phyloP scores from a whole-genome alignment of 78 protist species.

The Dictyostelium purpureum region DNA sequence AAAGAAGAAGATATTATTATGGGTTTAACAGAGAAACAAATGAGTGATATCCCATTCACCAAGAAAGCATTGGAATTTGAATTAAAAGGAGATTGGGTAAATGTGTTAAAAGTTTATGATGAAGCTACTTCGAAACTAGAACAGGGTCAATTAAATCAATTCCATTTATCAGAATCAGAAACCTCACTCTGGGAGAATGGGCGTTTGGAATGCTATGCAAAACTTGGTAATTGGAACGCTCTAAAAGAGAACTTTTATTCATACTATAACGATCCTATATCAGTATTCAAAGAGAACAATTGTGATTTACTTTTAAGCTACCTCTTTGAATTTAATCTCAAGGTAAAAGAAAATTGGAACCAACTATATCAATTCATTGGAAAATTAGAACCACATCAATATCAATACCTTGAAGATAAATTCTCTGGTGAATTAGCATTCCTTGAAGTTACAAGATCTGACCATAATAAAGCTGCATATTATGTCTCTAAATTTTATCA shows the following conservation, averaged over 20 bases:
- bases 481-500: slow-evolving; percentile 44
- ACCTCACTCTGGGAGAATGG: slow-evolving; percentile 81
- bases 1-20: slow-evolving; percentile 74
- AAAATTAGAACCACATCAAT: slow-evolving; percentile 9
- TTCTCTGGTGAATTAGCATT: slow-evolving; percentile 82
- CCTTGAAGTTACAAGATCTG: slow-evolving; percentile 52
- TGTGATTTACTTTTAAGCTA: slow-evolving; percentile 4
- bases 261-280: background rate
- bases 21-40: slow-evolving; percentile 52
- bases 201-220: slow-evolving; percentile 58
- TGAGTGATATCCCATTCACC: background rate
- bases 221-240: slow-evolving; percentile 25
- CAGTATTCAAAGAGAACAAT: slow-evolving; percentile 18
- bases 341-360: slow-evolving; percentile 80
- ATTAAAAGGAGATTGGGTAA: slow-evolving; percentile 60
- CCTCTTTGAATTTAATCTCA: slow-evolving; percentile 37
- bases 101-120: slow-evolving; percentile 49
- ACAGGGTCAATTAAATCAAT: slow-evolving; percentile 8
- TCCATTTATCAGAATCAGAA: slow-evolving; percentile 28
- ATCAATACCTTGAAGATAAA: slow-evolving; percentile 31
- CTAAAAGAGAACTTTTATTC: slow-evolving; percentile 56
- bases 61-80: slow-evolving; percentile 53
- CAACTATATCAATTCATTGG: slow-evolving; percentile 64
- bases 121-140: slow-evolving; percentile 54
- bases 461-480: slow-evolving; percentile 41